Percentiles rank a stretch among this genome's conserved stretches.
Conservation (phyloP, 139 green algal genomes). For the Haematococcus lacustris region DNA sequence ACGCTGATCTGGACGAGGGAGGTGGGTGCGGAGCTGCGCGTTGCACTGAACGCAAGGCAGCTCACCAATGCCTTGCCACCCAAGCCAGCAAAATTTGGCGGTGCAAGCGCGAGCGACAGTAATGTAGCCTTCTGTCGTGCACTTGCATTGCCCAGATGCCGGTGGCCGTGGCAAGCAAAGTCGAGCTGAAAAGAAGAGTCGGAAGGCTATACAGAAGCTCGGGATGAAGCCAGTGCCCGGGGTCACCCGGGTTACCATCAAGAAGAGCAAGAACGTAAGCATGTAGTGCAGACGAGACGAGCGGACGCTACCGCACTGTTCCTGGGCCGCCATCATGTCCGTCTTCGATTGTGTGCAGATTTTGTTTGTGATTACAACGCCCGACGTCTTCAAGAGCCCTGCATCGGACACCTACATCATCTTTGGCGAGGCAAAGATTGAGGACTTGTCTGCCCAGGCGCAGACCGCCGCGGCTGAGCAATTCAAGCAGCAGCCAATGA, state of each 20-base stretch:
- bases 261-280: slow-evolving; percentile 95
- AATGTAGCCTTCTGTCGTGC: slow-evolving; percentile 1
- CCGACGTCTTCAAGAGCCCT: slow-evolving; percentile 96
- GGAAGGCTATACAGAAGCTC: slow-evolving; percentile 99
- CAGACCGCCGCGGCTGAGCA: slow-evolving; percentile 73
- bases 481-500: slow-evolving; percentile 50
- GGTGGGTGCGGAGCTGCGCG: neutral
- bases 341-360: slow-evolving; percentile 53
- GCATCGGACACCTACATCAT: slow-evolving; percentile 97
- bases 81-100: neutral
- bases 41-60: neutral
- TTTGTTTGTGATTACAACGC: slow-evolving; percentile 94
- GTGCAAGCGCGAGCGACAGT: neutral
- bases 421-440: slow-evolving; percentile 96
- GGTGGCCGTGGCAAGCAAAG: slow-evolving; percentile 80
- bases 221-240: slow-evolving; percentile 94
- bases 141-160: slow-evolving; percentile 34
- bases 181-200: slow-evolving; percentile 94
- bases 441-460: slow-evolving; percentile 88
- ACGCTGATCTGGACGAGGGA: slow-evolving; percentile 45
- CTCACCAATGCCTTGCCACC: neutral
- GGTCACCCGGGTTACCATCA: slow-evolving; percentile 91
- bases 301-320: neutral
- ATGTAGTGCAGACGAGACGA: neutral
- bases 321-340: neutral